Evolutionary conservation across 2,329 filamentous ascomycete genomes (phyloP).

Genomic region (Penicillium sp.): DNA sequence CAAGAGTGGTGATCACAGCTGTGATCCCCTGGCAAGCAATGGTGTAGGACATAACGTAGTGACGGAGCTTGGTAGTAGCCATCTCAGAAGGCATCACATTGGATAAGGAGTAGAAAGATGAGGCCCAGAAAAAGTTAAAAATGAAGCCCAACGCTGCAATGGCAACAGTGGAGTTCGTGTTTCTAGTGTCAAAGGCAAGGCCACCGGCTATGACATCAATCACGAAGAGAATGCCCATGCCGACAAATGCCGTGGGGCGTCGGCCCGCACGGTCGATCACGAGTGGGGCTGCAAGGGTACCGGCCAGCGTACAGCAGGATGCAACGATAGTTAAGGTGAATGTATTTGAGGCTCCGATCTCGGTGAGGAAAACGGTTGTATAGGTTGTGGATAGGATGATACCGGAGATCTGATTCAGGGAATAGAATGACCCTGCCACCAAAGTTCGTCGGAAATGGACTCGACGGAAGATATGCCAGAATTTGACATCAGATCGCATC

Average conservation of each 20-base stretch:
- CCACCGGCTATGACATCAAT: slow-evolving; percentile 36
- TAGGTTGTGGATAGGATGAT: slow-evolving; percentile 41
- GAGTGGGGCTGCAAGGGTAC: slow-evolving; percentile 37
- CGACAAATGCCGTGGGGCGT: slow-evolving; percentile 36
- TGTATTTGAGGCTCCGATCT: slow-evolving; percentile 32
- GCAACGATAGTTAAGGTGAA: slow-evolving; percentile 40
- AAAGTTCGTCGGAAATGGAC: slow-evolving; percentile 38
- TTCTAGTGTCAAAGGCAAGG: slow-evolving; percentile 31
- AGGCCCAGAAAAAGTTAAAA: slow-evolving; percentile 42
- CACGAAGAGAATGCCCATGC: slow-evolving; percentile 35
- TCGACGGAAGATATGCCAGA: slow-evolving; percentile 39
- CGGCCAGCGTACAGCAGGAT: slow-evolving; percentile 37
- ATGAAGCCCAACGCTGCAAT: slow-evolving; percentile 37
- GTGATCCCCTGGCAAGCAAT: slow-evolving; percentile 38
- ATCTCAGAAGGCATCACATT: slow-evolving; percentile 38
- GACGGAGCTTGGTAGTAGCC: slow-evolving; percentile 37
- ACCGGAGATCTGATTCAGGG: slow-evolving; percentile 39
- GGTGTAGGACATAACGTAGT: slow-evolving; percentile 40
- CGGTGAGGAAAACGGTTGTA: slow-evolving; percentile 38
- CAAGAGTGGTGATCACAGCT: slow-evolving; percentile 42
- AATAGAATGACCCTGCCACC: slow-evolving; percentile 37
- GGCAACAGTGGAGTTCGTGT: slow-evolving; percentile 24
- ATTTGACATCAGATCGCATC: slow-evolving; percentile 25
- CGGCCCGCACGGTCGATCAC: slow-evolving; percentile 37
- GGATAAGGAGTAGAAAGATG: slow-evolving; percentile 38